These are phyloP conservation scores for Pseudomicrostroma phylloplanum DNA, from an alignment of 1,284 basidiomycete species.

Conservation along the genomic window DNA sequence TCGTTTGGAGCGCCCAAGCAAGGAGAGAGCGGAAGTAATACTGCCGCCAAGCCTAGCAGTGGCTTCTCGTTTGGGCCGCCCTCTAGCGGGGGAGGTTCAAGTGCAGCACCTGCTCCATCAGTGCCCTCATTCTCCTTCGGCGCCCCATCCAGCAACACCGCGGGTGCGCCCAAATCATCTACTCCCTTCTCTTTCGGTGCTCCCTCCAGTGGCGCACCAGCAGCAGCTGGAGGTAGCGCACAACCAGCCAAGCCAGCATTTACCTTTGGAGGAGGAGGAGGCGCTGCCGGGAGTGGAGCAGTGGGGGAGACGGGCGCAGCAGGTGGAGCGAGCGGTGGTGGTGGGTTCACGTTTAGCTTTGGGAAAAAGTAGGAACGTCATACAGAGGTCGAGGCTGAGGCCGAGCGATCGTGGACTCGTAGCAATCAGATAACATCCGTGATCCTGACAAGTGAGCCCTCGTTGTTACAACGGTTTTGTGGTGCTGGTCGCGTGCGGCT, in stretches of 20 bases:
- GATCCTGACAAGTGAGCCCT: too few relatives aligned
- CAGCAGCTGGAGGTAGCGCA: too few relatives aligned
- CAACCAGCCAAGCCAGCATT: too few relatives aligned
- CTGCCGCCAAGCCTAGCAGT: not conserved
- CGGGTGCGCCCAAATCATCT: too few relatives aligned
- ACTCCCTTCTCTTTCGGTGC: too few relatives aligned
- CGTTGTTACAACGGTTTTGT: too few relatives aligned
- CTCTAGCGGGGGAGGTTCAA: too few relatives aligned
- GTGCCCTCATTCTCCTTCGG: conserved; percentile 2
- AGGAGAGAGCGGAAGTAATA: not conserved
- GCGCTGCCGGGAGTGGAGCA: not conserved
- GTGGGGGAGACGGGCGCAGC: not conserved
- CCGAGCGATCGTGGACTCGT: not conserved
- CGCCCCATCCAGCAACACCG: not conserved
- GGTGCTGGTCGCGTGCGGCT: too few relatives aligned
- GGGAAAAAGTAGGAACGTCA: not conserved
- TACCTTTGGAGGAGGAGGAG: not conserved
- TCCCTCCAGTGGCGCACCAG: too few relatives aligned
- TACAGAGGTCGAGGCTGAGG: not conserved
- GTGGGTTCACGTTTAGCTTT: conserved; percentile 2
- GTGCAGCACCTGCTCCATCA: not conserved
- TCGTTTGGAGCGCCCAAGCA: conserved; percentile 1
- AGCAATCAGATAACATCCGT: too few relatives aligned
- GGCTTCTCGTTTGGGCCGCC: not conserved
- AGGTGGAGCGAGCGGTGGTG: not conserved